A percentile compares a stretch with the other conserved stretches of the same genome.
Evolutionary conservation across 169 alveolate genomes (phyloP).

Genomic region (Babesia divergens): DNA sequence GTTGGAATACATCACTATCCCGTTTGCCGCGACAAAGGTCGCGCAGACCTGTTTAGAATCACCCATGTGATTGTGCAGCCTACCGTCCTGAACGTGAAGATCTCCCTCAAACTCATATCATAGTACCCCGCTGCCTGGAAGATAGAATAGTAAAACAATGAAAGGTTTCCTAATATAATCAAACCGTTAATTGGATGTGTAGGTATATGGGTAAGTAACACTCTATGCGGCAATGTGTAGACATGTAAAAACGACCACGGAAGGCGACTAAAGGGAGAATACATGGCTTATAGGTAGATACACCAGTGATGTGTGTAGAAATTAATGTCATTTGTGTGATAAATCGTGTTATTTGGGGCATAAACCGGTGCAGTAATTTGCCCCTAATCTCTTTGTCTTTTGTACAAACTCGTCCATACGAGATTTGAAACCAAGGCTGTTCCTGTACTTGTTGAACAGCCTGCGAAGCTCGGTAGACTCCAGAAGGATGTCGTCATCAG

Average conservation of each 20-base stretch:
- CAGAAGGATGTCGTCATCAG: slow-evolving; percentile 7
- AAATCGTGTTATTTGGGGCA: not conserved
- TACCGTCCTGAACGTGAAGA: slow-evolving; percentile 37
- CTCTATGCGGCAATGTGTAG: no score
- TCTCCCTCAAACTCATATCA: not conserved
- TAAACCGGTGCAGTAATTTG: slow-evolving; percentile 2
- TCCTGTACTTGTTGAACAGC: slow-evolving; percentile 10
- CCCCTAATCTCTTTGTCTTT: slow-evolving; percentile 17
- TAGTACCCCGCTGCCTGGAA: no score
- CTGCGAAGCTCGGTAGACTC: slow-evolving; percentile 13
- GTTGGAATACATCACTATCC: slow-evolving; percentile 7
- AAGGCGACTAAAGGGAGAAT: no score
- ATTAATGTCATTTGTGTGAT: not conserved
- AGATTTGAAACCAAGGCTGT: slow-evolving; percentile 33
- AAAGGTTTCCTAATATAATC: no score
- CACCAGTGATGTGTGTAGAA: not conserved
- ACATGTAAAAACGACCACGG: no score
- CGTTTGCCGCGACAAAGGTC: slow-evolving; percentile 24
- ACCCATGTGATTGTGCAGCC: not conserved
- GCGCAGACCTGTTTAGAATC: slow-evolving; percentile 16
- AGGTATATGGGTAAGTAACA: no score
- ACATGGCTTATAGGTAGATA: no score
- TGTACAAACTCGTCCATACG: slow-evolving; percentile 20
- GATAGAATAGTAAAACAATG: no score
- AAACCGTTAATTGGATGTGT: no score